phyloP scores from a whole-genome alignment of 805 yeast species.

The Kluyveromyces siamensis region DNA sequence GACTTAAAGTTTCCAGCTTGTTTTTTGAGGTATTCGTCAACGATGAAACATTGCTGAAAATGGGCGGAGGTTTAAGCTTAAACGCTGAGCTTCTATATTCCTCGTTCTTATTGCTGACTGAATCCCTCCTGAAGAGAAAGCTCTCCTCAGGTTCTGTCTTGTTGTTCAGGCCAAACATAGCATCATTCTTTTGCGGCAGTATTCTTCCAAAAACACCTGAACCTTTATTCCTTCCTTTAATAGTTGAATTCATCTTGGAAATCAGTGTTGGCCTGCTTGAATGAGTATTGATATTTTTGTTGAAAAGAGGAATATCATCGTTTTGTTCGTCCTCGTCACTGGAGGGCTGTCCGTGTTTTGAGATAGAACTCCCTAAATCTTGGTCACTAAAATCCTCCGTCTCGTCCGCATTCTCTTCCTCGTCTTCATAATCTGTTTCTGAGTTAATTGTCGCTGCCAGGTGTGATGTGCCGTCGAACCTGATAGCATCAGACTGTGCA shows the following conservation, averaged over 20 bases:
- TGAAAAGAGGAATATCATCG: conserved; percentile 14
- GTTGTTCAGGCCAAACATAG: background rate
- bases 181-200: background rate
- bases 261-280: background rate
- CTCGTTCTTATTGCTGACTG: conserved; percentile 3
- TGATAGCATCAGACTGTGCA: background rate
- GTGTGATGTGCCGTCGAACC: background rate
- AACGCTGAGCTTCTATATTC: background rate
- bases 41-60: conserved; percentile 17
- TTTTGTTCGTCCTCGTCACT: conserved; percentile 13
- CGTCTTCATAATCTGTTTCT: conserved; percentile 1
- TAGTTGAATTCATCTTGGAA: background rate
- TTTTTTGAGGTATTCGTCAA: conserved; percentile 20
- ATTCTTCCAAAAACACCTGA: background rate
- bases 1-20: conserved; percentile 38
- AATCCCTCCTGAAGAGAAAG: conserved; percentile 16
- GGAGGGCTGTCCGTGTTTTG: conserved; percentile 4
- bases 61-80: conserved; percentile 14
- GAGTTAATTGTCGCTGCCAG: background rate
- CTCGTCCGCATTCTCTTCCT: background rate
- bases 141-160: conserved; percentile 3
- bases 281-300: conserved; percentile 1
- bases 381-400: conserved; percentile 1
- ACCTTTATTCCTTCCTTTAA: background rate
- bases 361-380: conserved; percentile 1